Percentiles rank a stretch among this genome's conserved stretches.
phyloP scores from a whole-genome alignment of 495 filamentous ascomycete genomes.

The Elaphomyces granulatus region DNA sequence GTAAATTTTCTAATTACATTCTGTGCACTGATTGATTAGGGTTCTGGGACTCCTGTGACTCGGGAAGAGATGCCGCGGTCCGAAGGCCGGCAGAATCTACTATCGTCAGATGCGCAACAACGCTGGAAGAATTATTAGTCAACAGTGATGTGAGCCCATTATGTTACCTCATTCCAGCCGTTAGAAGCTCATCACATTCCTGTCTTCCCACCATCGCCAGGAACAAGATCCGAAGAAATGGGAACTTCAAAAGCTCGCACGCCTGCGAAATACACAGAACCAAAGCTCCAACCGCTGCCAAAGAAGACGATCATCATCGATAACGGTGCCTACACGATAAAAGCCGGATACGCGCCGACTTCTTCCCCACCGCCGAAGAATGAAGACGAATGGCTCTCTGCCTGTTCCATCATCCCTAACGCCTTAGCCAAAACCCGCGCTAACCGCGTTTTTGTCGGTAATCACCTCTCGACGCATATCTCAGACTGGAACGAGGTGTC shows the following conservation, averaged over 20 bases:
- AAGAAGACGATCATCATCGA: constrained; percentile 73
- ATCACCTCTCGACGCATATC: constrained; percentile 59
- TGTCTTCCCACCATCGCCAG: no score
- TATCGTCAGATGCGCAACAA: no score
- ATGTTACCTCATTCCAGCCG: no score
- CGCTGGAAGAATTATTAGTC: no score
- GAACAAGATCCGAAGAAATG: no score
- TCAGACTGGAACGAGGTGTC: constrained; percentile 79
- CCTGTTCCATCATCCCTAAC: constrained; percentile 67
- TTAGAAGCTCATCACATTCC: no score
- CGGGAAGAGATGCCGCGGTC: no score
- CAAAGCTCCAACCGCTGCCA: constrained; percentile 28
- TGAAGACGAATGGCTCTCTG: constrained; percentile 20
- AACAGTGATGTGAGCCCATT: no score
- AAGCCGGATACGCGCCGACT: constrained; percentile 64
- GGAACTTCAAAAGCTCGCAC: constrained; percentile 26
- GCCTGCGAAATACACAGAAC: constrained; percentile 17
- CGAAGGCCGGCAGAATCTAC: no score
- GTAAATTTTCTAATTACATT: no score
- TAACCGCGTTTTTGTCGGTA: constrained; percentile 60
- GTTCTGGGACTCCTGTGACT: no score
- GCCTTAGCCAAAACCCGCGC: constrained; percentile 73
- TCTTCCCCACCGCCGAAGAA: constrained; percentile 23
- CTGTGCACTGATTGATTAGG: no score
- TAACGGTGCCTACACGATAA: constrained; percentile 88